A percentile compares a stretch with the other conserved stretches of the same genome.
Conservation (phyloP, 257 asterid species). For the Penstemon barbatus region DNA sequence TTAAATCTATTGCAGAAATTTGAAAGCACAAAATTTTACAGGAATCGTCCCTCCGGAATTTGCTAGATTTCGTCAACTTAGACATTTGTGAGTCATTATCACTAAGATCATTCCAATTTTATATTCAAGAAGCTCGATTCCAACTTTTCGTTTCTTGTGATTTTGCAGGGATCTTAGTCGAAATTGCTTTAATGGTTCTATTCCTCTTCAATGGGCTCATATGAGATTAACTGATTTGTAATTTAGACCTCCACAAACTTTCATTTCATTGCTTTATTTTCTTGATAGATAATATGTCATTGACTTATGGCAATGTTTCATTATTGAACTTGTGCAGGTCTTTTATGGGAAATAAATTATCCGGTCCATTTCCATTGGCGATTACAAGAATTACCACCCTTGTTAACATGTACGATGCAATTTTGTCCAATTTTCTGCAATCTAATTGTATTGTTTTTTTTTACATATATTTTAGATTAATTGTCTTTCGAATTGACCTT, state of each 20-base stretch:
- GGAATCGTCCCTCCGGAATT: slow-evolving; percentile 72
- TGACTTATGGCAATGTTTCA: not conserved
- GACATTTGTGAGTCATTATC: slow-evolving; percentile 55
- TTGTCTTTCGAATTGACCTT: slow-evolving; percentile 22
- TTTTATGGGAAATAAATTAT: slow-evolving; percentile 83
- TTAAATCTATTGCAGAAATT: slow-evolving; percentile 52
- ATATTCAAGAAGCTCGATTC: not conserved
- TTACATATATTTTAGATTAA: not conserved
- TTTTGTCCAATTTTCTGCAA: slow-evolving; percentile 13
- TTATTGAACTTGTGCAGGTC: slow-evolving; percentile 60
- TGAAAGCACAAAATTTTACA: slow-evolving; percentile 81
- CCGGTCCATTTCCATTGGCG: slow-evolving; percentile 82
- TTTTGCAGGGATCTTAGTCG: slow-evolving; percentile 82
- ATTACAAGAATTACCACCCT: slow-evolving; percentile 66
- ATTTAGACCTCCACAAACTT: slow-evolving; percentile 7
- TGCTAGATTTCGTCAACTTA: slow-evolving; percentile 70
- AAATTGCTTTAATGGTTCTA: slow-evolving; percentile 63
- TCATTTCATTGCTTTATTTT: slow-evolving; percentile 12
- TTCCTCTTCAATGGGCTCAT: slow-evolving; percentile 76
- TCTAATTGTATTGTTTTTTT: slow-evolving; percentile 7
- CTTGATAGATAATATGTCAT: slow-evolving; percentile 1
- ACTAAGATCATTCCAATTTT: slow-evolving; percentile 17
- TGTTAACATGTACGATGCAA: slow-evolving; percentile 58
- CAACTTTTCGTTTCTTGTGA: not conserved
- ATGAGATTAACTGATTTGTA: slow-evolving; percentile 75